A percentile compares a stretch with the other conserved stretches of the same genome.
Conservation (phyloP, 106 monocot species). For the Alisma plantagoaquatica region DNA sequence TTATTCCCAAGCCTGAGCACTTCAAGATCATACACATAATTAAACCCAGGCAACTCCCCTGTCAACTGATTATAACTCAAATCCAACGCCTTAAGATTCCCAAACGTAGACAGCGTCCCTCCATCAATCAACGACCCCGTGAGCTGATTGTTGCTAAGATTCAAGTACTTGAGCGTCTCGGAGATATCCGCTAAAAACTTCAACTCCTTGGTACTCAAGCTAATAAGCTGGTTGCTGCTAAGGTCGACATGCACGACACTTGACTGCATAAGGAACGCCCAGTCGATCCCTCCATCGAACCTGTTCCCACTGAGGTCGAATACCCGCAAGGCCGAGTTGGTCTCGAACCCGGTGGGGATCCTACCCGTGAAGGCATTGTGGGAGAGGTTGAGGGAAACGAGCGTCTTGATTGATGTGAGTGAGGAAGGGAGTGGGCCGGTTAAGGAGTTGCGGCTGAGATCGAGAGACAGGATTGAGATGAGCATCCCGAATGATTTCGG, state of each 20-base stretch:
- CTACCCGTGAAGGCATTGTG: constrained; percentile 42
- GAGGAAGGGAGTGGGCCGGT: constrained; percentile 51
- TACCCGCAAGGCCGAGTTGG: constrained; percentile 26
- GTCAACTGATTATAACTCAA: constrained; percentile 80
- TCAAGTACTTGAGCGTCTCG: constrained; percentile 70
- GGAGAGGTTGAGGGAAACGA: constrained; percentile 60
- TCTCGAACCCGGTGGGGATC: constrained; percentile 48
- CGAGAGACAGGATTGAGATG: constrained; percentile 48
- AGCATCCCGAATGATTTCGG: constrained; percentile 64
- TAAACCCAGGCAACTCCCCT: constrained; percentile 82
- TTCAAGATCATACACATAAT: constrained; percentile 97
- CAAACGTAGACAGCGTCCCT: constrained; percentile 80
- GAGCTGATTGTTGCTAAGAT: constrained; percentile 77
- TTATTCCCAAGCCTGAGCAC: constrained; percentile 78
- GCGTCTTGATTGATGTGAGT: constrained; percentile 28
- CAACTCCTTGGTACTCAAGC: constrained; percentile 53
- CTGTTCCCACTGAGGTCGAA: constrained; percentile 85
- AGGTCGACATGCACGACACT: constrained; percentile 61
- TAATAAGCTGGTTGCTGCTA: constrained; percentile 71
- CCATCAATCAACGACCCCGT: constrained; percentile 81
- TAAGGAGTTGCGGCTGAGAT: constrained; percentile 63
- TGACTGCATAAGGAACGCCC: constrained; percentile 69
- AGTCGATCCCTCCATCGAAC: constrained; percentile 76
- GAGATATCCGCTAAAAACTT: constrained; percentile 77
- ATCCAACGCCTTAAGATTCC: constrained; percentile 84